Percentiles rank a stretch among this genome's conserved stretches.
Conservation (phyloP, 73 alveolate genomes). For the Paramecium tetraurelia region DNA sequence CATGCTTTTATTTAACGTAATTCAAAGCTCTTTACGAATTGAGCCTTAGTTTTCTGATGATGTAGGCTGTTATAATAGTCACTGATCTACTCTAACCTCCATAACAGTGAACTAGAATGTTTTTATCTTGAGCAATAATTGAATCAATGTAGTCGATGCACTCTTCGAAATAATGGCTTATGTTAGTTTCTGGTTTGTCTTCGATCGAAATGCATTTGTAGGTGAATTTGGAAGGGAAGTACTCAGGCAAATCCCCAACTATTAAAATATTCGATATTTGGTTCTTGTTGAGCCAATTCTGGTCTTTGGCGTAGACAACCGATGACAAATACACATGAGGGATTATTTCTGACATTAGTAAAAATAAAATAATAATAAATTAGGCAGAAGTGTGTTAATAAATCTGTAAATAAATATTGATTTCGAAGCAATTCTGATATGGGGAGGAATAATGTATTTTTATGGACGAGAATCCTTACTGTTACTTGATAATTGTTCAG, state of each 20-base stretch:
- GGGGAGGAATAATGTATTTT: not conserved
- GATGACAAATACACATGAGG: conserved; percentile 41
- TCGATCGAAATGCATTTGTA: conserved; percentile 55
- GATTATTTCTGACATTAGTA: conserved; percentile 5
- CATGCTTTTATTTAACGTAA: conserved; percentile 36
- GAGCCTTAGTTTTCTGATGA: conserved; percentile 37
- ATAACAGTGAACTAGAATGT: conserved; percentile 70
- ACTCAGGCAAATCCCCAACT: conserved; percentile 17
- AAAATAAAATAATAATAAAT: not conserved
- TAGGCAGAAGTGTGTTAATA: not conserved
- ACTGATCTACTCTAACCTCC: conserved; percentile 74
- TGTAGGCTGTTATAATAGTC: conserved; percentile 65
- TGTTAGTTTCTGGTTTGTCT: conserved; percentile 50
- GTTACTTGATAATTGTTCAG: not conserved
- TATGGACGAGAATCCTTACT: not conserved
- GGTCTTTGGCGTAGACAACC: conserved; percentile 36
- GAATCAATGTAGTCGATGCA: conserved; percentile 59
- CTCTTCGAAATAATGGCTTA: conserved; percentile 53
- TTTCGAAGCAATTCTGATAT: not conserved
- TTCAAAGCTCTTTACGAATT: conserved; percentile 61
- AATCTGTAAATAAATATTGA: not conserved
- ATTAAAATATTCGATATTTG: conserved; percentile 23
- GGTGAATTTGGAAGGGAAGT: conserved; percentile 47
- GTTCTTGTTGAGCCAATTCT: conserved; percentile 18
- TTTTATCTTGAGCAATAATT: conserved; percentile 6